Conservation (phyloP, 441 rosid species). For the Erysimum cheiri region DNA sequence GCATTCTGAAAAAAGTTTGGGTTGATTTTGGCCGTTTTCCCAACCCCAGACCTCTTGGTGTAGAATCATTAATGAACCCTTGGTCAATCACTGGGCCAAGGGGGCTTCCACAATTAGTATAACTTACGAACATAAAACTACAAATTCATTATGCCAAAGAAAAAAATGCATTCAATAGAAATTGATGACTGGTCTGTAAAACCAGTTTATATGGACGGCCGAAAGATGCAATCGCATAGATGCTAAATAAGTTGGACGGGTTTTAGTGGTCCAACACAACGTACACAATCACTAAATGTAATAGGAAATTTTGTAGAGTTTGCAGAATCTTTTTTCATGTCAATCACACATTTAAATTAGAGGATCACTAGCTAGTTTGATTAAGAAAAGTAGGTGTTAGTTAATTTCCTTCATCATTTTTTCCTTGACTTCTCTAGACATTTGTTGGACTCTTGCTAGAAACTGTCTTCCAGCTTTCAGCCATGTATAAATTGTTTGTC, state of each 20-base stretch:
- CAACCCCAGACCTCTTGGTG: no score
- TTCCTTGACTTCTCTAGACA: slow-evolving; percentile 11
- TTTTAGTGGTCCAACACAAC: background rate
- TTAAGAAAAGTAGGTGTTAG: slow-evolving; percentile 24
- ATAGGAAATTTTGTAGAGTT: background rate
- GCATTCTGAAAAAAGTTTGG: no score
- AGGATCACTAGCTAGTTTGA: background rate
- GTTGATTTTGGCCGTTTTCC: no score
- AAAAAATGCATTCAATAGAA: background rate
- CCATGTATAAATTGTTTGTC: slow-evolving; percentile 34
- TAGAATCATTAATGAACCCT: no score
- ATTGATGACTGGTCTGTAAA: slow-evolving; percentile 2
- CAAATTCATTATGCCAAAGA: background rate
- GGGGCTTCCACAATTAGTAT: background rate
- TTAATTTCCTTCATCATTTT: slow-evolving; percentile 17
- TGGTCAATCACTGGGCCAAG: no score
- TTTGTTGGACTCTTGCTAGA: slow-evolving; percentile 23
- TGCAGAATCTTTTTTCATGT: background rate
- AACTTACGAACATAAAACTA: background rate
- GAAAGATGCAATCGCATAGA: background rate
- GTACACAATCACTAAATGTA: background rate
- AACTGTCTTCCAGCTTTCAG: slow-evolving; percentile 31
- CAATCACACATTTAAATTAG: background rate
- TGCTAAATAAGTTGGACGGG: background rate
- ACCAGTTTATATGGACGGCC: background rate